Conservation (phyloP, 306 rosid species). For the Cucurbita pepo region DNA sequence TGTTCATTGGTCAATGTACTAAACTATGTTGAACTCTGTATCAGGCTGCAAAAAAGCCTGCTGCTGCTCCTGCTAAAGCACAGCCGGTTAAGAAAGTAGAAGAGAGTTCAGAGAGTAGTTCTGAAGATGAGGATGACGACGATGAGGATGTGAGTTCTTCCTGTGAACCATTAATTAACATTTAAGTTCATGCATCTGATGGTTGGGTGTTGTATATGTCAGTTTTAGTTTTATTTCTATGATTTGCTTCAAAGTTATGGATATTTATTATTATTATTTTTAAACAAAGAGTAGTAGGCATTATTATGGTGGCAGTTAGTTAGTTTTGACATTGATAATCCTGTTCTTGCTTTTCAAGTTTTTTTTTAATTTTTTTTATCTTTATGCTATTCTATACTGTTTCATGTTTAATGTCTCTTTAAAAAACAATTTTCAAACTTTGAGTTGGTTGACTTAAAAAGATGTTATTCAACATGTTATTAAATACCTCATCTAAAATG, state of each 20-base stretch:
- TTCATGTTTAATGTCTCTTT: background rate
- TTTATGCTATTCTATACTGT: background rate
- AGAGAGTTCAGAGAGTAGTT: constrained; percentile 14
- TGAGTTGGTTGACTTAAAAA: background rate
- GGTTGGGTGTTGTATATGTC: background rate
- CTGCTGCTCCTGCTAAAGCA: constrained; percentile 8
- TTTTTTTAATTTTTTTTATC: background rate
- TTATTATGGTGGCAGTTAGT: background rate
- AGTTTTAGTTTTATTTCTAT: no score
- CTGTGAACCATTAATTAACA: background rate
- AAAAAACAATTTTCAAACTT: background rate
- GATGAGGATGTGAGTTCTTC: background rate
- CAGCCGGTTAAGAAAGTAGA: constrained; percentile 11
- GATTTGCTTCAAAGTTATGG: background rate
- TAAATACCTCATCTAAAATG: background rate
- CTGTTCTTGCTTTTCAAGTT: background rate
- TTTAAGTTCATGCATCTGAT: background rate
- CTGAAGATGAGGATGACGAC: background rate
- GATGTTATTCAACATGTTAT: no score
- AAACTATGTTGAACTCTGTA: background rate
- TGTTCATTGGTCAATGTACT: background rate
- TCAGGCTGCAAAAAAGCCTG: constrained; percentile 10
- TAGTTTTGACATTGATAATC: background rate
- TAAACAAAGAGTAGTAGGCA: background rate
- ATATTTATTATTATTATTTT: background rate